Base-by-base conservation (phyloP, 2,329 filamentous ascomycete species). In the Cladophialophora bantiana region DNA sequence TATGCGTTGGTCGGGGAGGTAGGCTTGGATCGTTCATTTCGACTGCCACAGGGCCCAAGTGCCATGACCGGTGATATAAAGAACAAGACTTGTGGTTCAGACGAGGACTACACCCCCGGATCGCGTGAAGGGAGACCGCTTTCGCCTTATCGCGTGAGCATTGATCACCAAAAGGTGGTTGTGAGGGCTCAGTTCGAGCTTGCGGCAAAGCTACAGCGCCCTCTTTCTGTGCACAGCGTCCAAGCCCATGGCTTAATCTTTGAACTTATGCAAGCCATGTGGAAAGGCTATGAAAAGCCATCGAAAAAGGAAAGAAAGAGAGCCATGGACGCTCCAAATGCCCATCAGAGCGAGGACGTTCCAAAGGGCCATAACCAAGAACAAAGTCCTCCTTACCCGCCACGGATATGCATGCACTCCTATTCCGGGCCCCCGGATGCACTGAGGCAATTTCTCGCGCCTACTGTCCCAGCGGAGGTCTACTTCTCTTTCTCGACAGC, bases 391-490 rank as follows among this genome's bases (percentile, higher is more conserved):
- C 89, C 91, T 0, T 98, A 90, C 72, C 94, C 95, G 3, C 93
- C 94, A 0, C 84, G 94, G 7, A 90, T 98, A 75, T 99, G 95
- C 75, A 86, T 99, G 66, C 95, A 99, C 78, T 97, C 94, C 0
- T 99, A 93, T 78, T 96, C 91, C 56, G 94, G 93, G 0, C 86
- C 90, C 5, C 83, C 87, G 10, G 89, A 95, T 64, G 85, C 89
- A 36, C 80, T 97, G 42, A 89, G 86, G 70, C 93, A 93, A 77
- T 98, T 97, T 74, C 80, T 93, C 56, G 85, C 90, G 70, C 86
- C 87, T 1, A 83, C 85, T 0, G 87, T 95, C 7, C 94, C 94
- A 0, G 88, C 89, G 0, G 83, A 88, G 15, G 84, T 98, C 20
- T 99, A 89, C 78, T 94, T 96, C 73, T 97, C 93, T 1, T 96